Base-by-base conservation (phyloP, 306 rosid species). In the Prunus mume region DNA sequence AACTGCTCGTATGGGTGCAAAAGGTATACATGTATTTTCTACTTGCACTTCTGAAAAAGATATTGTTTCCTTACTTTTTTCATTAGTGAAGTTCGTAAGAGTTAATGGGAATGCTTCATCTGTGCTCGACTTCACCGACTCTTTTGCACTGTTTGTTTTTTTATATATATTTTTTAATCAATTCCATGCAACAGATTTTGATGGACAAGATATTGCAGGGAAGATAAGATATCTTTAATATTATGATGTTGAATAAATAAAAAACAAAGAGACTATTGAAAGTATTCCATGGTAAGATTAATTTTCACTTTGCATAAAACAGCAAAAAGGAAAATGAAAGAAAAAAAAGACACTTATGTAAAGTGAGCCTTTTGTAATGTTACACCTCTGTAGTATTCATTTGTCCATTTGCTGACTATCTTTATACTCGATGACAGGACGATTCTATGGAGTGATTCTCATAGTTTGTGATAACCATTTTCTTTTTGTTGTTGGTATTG, bases 1-100 rank as follows among this genome's bases (percentile, higher is more conserved):
- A 91, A 93, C 97, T 4, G 98, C 98, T 77, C 98, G 98, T 10
- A 93, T 93, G 98, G 97, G 98, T 73, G 97, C 97, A 56, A 91
- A 93, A 91, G 98, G 98, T 93, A 69, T 17, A 52, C 55, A 65
- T 54, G 28, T 34, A 38, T 62, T 65, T 50, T 34, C 12, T 73
- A 41, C 30, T 43, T 66, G 56, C 14, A 34, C 2, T 15, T 75
- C 12, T 2, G n/a, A n/a, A 49, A 60, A 45, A 1, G 7, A 20
- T 60, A 3, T 56, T 20, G 15, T 55, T 14, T 24, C 55, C 3
- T 75, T 50, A 54, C 62, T 66, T 17, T 62, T 68, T 18, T 60
- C 38, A 52, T 46, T 76, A 9, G 27, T 52, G 28, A 9, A 25
- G 3, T 49, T 25, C 0, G 3, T 25, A 10, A 62, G 45, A 15